Conservation (phyloP, 2,329 filamentous ascomycete genomes). For the Penicillium nordicum region DNA sequence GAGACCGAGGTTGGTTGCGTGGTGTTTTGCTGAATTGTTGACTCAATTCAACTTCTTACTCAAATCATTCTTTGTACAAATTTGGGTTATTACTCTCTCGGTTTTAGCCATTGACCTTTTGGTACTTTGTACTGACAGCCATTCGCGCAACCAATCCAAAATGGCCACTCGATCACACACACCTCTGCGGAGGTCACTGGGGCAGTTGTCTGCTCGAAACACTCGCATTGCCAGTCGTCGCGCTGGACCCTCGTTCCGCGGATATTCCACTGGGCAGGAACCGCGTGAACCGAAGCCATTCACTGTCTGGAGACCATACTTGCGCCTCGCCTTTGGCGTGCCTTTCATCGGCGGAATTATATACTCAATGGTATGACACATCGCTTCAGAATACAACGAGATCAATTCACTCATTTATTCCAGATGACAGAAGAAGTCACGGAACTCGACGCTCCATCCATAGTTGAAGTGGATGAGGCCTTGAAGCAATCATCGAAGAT, state of each 20-base stretch:
- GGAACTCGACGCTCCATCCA: slow-evolving; percentile 52
- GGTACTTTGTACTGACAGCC: neutral
- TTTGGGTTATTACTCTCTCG: neutral
- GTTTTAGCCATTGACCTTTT: neutral
- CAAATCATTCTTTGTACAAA: neutral
- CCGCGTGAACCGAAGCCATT: slow-evolving; percentile 26
- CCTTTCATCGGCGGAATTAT: slow-evolving; percentile 49
- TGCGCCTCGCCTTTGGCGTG: slow-evolving; percentile 48
- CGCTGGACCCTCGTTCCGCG: slow-evolving; percentile 22
- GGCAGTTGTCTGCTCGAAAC: slow-evolving; percentile 24
- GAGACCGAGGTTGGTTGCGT: slow-evolving; percentile 3
- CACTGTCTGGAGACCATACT: slow-evolving; percentile 46
- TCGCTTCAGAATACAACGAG: neutral
- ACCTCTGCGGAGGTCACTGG: slow-evolving; percentile 34
- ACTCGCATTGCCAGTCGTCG: slow-evolving; percentile 20
- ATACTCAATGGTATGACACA: slow-evolving; percentile 50
- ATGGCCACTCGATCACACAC: slow-evolving; percentile 36
- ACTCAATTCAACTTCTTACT: neutral
- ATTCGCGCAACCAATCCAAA: slow-evolving; percentile 7
- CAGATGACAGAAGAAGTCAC: slow-evolving; percentile 40
- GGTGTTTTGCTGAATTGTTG: neutral
- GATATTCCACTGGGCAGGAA: slow-evolving; percentile 26
- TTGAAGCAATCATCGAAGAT: slow-evolving; percentile 75
- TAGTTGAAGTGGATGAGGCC: slow-evolving; percentile 80
- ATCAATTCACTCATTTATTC: slow-evolving; percentile 2